phyloP scores from a whole-genome alignment of 768 basidiomycete species.

The Hypsizygus marmoreus region DNA sequence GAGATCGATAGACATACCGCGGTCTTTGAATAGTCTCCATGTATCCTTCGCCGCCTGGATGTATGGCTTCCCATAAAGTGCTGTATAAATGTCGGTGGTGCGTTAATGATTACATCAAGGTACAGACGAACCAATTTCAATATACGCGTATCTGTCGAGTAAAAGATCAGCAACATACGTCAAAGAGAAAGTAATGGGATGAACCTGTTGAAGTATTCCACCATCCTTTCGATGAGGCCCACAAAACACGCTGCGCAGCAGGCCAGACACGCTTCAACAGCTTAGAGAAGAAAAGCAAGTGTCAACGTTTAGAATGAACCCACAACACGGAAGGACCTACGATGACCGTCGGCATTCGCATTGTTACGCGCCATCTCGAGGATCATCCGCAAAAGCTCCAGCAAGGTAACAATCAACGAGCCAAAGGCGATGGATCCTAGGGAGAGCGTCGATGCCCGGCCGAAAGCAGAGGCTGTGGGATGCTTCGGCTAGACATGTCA shows the following conservation, averaged over 20 bases:
- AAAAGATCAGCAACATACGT: neutral
- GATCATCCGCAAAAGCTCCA: constrained; percentile 68
- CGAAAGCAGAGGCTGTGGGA: constrained; percentile 70
- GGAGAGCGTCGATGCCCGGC: constrained; percentile 74
- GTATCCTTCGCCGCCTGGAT: constrained; percentile 82
- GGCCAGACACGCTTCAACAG: constrained; percentile 71
- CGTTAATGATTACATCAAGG: neutral
- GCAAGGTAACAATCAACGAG: constrained; percentile 77
- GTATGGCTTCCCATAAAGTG: constrained; percentile 84
- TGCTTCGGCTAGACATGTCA: constrained; percentile 54
- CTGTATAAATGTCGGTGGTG: constrained; percentile 31
- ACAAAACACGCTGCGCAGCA: constrained; percentile 81
- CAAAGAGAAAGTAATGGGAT: constrained; percentile 6
- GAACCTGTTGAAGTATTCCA: constrained; percentile 80
- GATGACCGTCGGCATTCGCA: constrained; percentile 63
- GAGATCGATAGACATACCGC: constrained; percentile 42
- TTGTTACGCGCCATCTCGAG: constrained; percentile 59
- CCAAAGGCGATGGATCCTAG: constrained; percentile 87
- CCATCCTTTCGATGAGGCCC: constrained; percentile 65
- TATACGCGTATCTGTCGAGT: constrained; percentile 68
- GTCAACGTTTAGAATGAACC: neutral
- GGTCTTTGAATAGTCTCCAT: constrained; percentile 74
- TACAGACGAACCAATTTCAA: constrained; percentile 65
- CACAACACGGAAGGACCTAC: constrained; percentile 41
- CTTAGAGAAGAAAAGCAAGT: constrained; percentile 37